Conservation (phyloP, 2,329 filamentous ascomycete genomes). For the Diplodia sapinea region DNA sequence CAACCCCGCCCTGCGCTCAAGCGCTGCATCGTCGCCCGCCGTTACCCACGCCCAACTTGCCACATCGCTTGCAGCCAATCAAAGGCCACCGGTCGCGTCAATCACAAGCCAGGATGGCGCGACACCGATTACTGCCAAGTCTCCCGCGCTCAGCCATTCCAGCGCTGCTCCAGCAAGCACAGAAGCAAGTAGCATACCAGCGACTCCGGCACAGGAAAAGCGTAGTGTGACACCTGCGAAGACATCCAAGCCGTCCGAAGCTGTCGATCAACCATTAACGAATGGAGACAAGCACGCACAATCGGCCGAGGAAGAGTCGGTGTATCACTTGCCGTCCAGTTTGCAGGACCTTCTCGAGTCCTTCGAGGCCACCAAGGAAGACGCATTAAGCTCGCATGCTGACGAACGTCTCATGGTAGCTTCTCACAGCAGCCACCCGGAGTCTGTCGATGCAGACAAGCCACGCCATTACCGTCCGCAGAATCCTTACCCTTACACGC, state of each 20-base stretch:
- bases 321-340: constrained; percentile 89
- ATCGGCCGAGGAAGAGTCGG: constrained; percentile 71
- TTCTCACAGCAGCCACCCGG: constrained; percentile 76
- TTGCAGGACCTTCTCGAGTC: constrained; percentile 90
- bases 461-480: constrained; percentile 85
- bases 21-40: constrained; percentile 63
- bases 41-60: constrained; percentile 48
- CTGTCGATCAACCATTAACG: constrained; percentile 46
- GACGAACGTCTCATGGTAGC: constrained; percentile 76
- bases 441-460: constrained; percentile 78
- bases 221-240: constrained; percentile 49
- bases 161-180: constrained; percentile 51
- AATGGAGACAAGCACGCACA: constrained; percentile 62
- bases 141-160: constrained; percentile 56
- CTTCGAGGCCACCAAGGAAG: constrained; percentile 81
- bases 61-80: constrained; percentile 30
- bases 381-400: constrained; percentile 65
- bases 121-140: constrained; percentile 54
- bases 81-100: constrained; percentile 45
- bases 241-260: constrained; percentile 35
- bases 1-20: constrained; percentile 57
- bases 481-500: constrained; percentile 73
- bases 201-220: constrained; percentile 54
- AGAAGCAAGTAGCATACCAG: constrained; percentile 50
- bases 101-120: constrained; percentile 48